phyloP scores from a whole-genome alignment of 257 asterid species.

The Nicotiana knightiana region DNA sequence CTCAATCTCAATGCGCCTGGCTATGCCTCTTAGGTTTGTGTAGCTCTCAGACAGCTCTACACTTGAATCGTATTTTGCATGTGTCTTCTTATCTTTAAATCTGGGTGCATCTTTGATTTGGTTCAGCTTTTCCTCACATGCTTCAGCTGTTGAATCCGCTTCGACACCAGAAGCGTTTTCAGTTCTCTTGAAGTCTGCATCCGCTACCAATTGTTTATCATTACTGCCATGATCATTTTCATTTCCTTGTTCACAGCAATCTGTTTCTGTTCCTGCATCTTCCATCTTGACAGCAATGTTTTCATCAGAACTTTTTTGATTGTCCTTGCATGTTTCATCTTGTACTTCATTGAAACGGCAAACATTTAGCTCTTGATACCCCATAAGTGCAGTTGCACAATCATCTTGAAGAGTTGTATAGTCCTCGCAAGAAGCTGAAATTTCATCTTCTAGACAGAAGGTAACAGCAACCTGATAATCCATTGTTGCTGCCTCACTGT shows the following conservation, averaged over 20 bases:
- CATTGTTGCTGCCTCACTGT: not conserved
- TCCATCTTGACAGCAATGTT: slow-evolving; percentile 3
- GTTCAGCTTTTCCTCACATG: not conserved
- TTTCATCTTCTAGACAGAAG: slow-evolving; percentile 4
- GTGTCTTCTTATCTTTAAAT: not conserved
- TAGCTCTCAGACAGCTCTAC: slow-evolving; percentile 11
- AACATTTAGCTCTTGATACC: slow-evolving; percentile 6
- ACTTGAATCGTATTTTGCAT: not conserved
- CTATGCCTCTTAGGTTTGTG: slow-evolving; percentile 16
- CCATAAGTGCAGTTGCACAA: not conserved
- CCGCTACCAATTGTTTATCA: not conserved
- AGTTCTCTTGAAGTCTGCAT: not conserved
- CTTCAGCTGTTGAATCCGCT: not conserved
- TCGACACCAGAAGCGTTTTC: not conserved
- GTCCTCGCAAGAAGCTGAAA: not conserved
- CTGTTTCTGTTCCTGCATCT: not conserved
- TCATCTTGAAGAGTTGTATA: not conserved
- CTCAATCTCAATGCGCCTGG: slow-evolving; percentile 26
- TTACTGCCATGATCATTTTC: not conserved
- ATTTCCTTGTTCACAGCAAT: not conserved
- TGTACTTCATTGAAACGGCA: not conserved
- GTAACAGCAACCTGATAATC: slow-evolving; percentile 5
- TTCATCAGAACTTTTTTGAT: not conserved
- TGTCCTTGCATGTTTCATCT: not conserved
- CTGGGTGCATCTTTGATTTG: not conserved